Evolutionary conservation across 176 grass and related monocot genomes (phyloP).

Genomic region (Sorghum bicolor): Sorghum_bicolor_NCBIv3 NC_012870.2:73041001-73041500

Average conservation of each 20-base stretch:
- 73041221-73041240: slow-evolving; percentile 69
- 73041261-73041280: slow-evolving; percentile 66
- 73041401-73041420: slow-evolving; percentile 67
- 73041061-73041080: neutral
- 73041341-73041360: slow-evolving; percentile 64
- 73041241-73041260: slow-evolving; percentile 74
- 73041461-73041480: slow-evolving; percentile 76
- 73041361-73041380: slow-evolving; percentile 51
- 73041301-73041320: slow-evolving; percentile 63
- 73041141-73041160: slow-evolving; percentile 67
- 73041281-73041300: slow-evolving; percentile 58
- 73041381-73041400: slow-evolving; percentile 26
- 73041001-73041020: neutral
- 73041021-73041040: neutral
- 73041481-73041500: slow-evolving; percentile 62
- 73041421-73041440: slow-evolving; percentile 80
- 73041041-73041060: neutral
- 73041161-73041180: slow-evolving; percentile 59
- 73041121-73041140: neutral
- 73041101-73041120: neutral
- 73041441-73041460: slow-evolving; percentile 62
- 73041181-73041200: slow-evolving; percentile 58
- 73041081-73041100: neutral
- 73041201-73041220: slow-evolving; percentile 42
- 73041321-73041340: slow-evolving; percentile 82